phyloP scores from a whole-genome alignment of 768 basidiomycete genomes.

The Suillus cothurnatus region DNA sequence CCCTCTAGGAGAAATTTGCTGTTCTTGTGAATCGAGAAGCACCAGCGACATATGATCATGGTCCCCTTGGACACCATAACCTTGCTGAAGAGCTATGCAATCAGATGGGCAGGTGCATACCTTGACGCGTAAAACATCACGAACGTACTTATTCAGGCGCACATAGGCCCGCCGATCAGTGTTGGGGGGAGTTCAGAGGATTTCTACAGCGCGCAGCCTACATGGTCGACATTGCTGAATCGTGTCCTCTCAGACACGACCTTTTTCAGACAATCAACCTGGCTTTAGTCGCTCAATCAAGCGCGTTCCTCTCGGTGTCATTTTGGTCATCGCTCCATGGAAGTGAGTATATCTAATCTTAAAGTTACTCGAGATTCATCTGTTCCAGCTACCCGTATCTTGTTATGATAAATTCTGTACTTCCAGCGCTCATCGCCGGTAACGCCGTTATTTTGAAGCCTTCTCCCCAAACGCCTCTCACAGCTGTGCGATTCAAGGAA shows the following conservation, averaged over 20 bases:
- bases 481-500: conserved; percentile 76
- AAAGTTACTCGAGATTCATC: background rate
- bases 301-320: conserved; percentile 82
- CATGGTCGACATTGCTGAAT: conserved; percentile 81
- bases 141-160: background rate
- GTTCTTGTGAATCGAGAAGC: conserved; percentile 15
- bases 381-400: conserved; percentile 80
- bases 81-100: conserved; percentile 76
- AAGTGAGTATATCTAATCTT: conserved; percentile 55
- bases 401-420: conserved; percentile 85
- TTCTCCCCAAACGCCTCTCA: conserved; percentile 92
- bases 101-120: conserved; percentile 87
- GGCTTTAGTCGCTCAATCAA: conserved; percentile 85
- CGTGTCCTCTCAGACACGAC: conserved; percentile 73
- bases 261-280: conserved; percentile 78
- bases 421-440: conserved; percentile 89
- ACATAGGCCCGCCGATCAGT: conserved; percentile 75
- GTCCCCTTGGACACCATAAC: conserved; percentile 49
- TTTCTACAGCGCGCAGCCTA: conserved; percentile 81
- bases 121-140: background rate
- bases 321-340: conserved; percentile 90
- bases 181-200: conserved; percentile 77
- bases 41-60: conserved; percentile 49
- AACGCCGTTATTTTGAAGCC: conserved; percentile 94
- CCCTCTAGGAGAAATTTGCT: conserved; percentile 43